Evolutionary conservation across 208 protist species (phyloP).

Genomic region (Trypanosoma melophagium): DNA sequence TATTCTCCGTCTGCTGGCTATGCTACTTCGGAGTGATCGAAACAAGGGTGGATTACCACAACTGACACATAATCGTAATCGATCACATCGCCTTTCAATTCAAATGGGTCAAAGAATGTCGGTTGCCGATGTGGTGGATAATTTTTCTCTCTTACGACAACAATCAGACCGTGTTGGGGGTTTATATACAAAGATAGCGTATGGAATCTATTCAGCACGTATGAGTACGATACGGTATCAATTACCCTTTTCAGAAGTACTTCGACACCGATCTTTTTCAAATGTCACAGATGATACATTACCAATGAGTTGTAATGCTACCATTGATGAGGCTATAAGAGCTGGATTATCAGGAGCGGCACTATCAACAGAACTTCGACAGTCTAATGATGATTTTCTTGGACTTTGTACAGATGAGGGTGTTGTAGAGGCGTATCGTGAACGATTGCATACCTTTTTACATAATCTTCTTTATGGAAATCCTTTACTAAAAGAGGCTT

Average conservation of each 20-base stretch:
- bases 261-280: not conserved
- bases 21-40: not conserved
- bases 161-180: not conserved
- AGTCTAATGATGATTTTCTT: conserved; percentile 20
- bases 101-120: not conserved
- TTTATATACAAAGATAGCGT: conserved; percentile 23
- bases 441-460: not conserved
- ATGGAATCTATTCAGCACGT: conserved; percentile 24
- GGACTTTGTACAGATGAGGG: conserved; percentile 17
- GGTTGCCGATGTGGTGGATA: not conserved
- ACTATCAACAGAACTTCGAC: conserved; percentile 10
- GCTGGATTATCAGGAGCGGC: not conserved
- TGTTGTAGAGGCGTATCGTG: conserved; percentile 17
- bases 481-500: not conserved
- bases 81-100: not conserved
- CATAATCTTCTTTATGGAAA: conserved; percentile 17
- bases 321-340: conserved; percentile 19
- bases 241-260: conserved; percentile 8
- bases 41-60: no score
- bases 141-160: not conserved
- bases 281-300: not conserved
- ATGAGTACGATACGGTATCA: not conserved
- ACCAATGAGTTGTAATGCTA: not conserved
- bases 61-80: not conserved
- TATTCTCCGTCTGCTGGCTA: conserved; percentile 22